These are phyloP conservation scores for Sporothrix brasiliensis DNA, from an alignment of 2,329 filamentous ascomycete species.

Conservation along the genomic window DNA sequence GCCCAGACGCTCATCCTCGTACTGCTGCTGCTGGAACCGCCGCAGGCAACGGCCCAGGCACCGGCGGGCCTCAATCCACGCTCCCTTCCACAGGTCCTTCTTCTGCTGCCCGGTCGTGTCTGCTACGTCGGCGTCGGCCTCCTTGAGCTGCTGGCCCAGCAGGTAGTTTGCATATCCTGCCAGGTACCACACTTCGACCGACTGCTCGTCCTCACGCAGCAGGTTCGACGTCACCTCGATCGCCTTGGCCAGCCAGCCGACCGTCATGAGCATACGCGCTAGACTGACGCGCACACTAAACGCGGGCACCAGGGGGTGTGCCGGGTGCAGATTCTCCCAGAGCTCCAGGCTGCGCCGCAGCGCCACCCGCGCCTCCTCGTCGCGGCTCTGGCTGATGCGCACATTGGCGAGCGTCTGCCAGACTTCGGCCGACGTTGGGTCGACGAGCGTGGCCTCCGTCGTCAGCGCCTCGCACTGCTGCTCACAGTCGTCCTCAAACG, in stretches of 20 bases:
- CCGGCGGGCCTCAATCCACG: slow-evolving; percentile 73
- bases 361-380: slow-evolving; percentile 78
- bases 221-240: slow-evolving; percentile 83
- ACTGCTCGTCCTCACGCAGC: slow-evolving; percentile 85
- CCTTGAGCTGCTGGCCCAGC: slow-evolving; percentile 67
- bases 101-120: not conserved
- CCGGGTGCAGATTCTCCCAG: slow-evolving; percentile 78
- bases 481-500: slow-evolving; percentile 90
- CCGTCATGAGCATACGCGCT: slow-evolving; percentile 84
- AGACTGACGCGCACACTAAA: slow-evolving; percentile 85
- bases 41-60: slow-evolving; percentile 82
- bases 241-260: slow-evolving; percentile 81
- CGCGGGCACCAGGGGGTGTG: slow-evolving; percentile 74
- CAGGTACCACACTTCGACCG: slow-evolving; percentile 95
- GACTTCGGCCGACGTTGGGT: slow-evolving; percentile 81
- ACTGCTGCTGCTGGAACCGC: slow-evolving; percentile 77
- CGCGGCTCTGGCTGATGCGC: slow-evolving; percentile 80
- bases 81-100: slow-evolving; percentile 58
- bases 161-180: slow-evolving; percentile 92
- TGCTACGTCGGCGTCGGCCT: slow-evolving; percentile 43
- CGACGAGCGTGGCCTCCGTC: slow-evolving; percentile 85
- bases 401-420: slow-evolving; percentile 94
- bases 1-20: slow-evolving; percentile 78
- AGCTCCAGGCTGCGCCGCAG: slow-evolving; percentile 76
- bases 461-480: slow-evolving; percentile 82